Evolutionary conservation across 2,329 filamentous ascomycete species (phyloP), one percentile per base, ranked within the genome.

Genomic region (Trichoderma semiorbis): DNA sequence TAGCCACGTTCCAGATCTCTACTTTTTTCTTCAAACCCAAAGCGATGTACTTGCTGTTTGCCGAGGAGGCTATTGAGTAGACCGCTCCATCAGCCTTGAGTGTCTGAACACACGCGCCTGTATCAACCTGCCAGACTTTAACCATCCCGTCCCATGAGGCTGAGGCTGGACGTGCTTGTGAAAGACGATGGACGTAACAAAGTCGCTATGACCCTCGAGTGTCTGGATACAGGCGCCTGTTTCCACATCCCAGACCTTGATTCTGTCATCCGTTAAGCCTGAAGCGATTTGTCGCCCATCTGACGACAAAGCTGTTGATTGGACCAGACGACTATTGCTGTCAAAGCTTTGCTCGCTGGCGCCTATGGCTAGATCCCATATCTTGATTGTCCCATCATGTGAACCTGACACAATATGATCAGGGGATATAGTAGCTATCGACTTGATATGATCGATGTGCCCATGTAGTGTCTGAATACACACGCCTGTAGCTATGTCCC

Each of bases 331-430:
- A 1, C 10, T 16, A 32, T 71, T 26, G 3, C n/a, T 28, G 8
- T 21, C n/a, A n/a, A n/a, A n/a, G 11, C 4, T 64, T 34, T 36
- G 12, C 4, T 60, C 11, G 28, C 50, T 53, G 0, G 34, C 5
- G 18, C 60, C 24, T 47, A 63, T 47, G 11, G 24, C 12, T 1
- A 55, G 6, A 53, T 71, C 55, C 73, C 71, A 74, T 14, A 74
- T 18, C 47, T 47, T 58, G 11, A 74, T 43, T 14, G 62, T 73
- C 1, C 53, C 18, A 47, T 58, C 66, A 7, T 5, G 1, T 16
- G 53, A 70, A 11, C n/a, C 55, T 21, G 55, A 72, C 10, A 47
- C 72, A 34, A 73, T n/a, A n/a, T 47, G 34, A 36, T 16, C 34
- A 16, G 14, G 14, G 34, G 34, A 36, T 36, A 36, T 36, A 36